Base-by-base conservation (phyloP, 192 early-diverging fungal genomes). In the Coemansia biformis region DNA sequence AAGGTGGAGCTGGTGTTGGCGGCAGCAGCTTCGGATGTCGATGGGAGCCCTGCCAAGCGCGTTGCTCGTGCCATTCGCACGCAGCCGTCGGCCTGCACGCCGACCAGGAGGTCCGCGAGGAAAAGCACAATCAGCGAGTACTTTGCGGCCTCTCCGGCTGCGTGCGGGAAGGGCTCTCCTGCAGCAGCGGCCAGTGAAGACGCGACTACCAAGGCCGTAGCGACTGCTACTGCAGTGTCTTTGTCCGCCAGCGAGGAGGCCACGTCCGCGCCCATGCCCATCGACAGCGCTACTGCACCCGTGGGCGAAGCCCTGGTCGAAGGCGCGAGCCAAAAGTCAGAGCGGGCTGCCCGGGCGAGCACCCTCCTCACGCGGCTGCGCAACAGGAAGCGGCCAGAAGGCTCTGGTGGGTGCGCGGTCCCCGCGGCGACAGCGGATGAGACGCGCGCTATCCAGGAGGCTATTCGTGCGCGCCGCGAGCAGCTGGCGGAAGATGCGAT, bases 401-500 rank as follows among this genome's bases (percentile, higher is more conserved):
- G 21, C 28, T 0, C 23, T 19, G 4, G 45, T 32, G 9, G 30
- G 40, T 10, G 54, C 24, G 11, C 24, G 3, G 2, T 6, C 24
- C 1, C 28, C 0, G 38, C 54, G 29, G 47, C 23, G 42, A 53
- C 48, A 15, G 39, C 53, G 19, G 39, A 51, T 30, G 54, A 63
- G 26, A 72, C 69, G 3, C 69, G 63, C 31, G 50, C 30, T 4
- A 72, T 64, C 41, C 63, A 65, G 17, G 63, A 59, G 18, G 23
- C n/a, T 39, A 50, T 72, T 13, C 51, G 61, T 26, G 48, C 43
- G 4, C 61, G 47, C 0, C 63, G 61, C 23, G 41, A 54, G 24
- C 17, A 40, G 9, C 28, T 35, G 5, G 8, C 34, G 2, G 44
- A 15, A 12, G 42, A 24, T 13, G 30, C 30, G 26, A 17, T 16